A percentile compares a stretch with the other conserved stretches of the same genome.
phyloP scores from a whole-genome alignment of 345 rosid species.

The Excoecaria agallocha region DNA sequence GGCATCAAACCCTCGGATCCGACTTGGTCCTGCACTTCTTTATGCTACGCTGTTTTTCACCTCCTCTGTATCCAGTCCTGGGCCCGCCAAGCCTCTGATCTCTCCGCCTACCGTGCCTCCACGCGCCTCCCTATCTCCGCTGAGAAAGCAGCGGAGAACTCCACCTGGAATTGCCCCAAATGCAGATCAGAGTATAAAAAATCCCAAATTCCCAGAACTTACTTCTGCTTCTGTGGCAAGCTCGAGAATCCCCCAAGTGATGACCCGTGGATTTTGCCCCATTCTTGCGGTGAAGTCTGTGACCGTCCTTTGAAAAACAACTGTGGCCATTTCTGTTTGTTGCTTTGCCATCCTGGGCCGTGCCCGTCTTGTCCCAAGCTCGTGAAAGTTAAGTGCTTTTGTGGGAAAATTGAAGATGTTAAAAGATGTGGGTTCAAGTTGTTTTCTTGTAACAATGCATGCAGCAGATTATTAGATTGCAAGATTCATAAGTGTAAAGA shows the following conservation, averaged over 20 bases:
- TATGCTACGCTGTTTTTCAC: slow-evolving; percentile 78
- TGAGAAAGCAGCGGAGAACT: slow-evolving; percentile 40
- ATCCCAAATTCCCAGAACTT: slow-evolving; percentile 54
- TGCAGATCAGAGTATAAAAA: slow-evolving; percentile 63
- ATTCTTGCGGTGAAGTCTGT: slow-evolving; percentile 88
- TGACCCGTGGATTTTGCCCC: slow-evolving; percentile 87
- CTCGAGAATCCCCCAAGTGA: slow-evolving; percentile 60
- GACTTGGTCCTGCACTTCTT: slow-evolving; percentile 80
- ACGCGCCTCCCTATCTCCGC: slow-evolving; percentile 59
- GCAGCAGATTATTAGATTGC: slow-evolving; percentile 55
- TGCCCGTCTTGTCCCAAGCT: slow-evolving; percentile 87
- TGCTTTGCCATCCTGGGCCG: slow-evolving; percentile 88
- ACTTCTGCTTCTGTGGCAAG: slow-evolving; percentile 80
- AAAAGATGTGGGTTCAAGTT: slow-evolving; percentile 69
- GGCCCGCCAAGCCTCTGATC: slow-evolving; percentile 79
- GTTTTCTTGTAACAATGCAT: slow-evolving; percentile 56
- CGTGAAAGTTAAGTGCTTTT: slow-evolving; percentile 56
- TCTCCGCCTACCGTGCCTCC: slow-evolving; percentile 63
- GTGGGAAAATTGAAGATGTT: slow-evolving; percentile 55
- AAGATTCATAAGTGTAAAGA: slow-evolving; percentile 51
- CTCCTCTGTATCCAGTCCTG: slow-evolving; percentile 85
- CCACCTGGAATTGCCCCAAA: slow-evolving; percentile 87
- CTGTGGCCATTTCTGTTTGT: slow-evolving; percentile 77
- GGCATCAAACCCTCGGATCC: slow-evolving; percentile 76
- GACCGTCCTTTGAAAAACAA: slow-evolving; percentile 51